Base-by-base conservation (phyloP, 345 rosid species). In the Carallia brachiata region DNA sequence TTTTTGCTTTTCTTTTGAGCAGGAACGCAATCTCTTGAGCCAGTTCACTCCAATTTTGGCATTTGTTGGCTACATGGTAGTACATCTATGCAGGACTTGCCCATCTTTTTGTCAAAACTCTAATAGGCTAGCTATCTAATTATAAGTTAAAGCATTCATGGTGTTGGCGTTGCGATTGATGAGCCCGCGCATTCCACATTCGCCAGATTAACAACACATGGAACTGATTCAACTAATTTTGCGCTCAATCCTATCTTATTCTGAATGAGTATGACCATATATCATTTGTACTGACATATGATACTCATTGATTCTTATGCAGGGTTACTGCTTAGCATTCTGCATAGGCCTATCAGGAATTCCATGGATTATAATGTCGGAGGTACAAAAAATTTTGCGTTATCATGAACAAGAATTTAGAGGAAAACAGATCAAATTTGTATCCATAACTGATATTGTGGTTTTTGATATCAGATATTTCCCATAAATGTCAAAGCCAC, bases 401-500 rank as follows among this genome's bases (percentile, higher is more conserved):
- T 2, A 44, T 44, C 50, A 27, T 2, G 60, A 44, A 13, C 17
- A 12, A 19, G 10, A 56, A 56, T 30, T 5, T 19, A 27, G 28
- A 9, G 16, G 2, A 19, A 19, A 56, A 27, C 32, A 10, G 16
- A 10, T 23, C 3, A 6, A 19, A 32, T 19, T 56, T 9, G 12
- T 15, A 12, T 17, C 27, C 31, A 15, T 0, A 32, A 27, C 31
- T 56, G 0, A 48, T 23, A 23, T 8, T 18, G 27, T 2, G 19
- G 31, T 0, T 39, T 8, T 58, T 13, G 18, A 44, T 67, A 47
- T 67, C 77, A 93, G 96, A 82, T 93, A 71, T 89, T 92, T 71
- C 97, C 93, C 3, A 89, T 89, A 71, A 87, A 87, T 69, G 72
- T 90, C 74, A 93, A 89, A 68, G 96, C 86, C 1, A 71, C 84